Conservation (phyloP, 257 asterid species). For the Capsicum baccatum region DNA sequence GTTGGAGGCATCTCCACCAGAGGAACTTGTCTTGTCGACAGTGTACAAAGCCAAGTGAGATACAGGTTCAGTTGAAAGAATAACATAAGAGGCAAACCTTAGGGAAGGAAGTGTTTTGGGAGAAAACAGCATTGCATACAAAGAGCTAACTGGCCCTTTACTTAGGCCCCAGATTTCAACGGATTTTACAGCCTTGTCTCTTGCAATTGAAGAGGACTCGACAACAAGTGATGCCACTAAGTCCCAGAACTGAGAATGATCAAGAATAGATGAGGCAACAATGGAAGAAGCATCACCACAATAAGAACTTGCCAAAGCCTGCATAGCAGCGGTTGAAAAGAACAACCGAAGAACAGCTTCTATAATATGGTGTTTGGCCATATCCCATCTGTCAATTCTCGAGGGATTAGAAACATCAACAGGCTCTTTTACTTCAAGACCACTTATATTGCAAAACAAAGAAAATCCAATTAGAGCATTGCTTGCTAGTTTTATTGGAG, state of each 20-base stretch:
- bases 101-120: constrained; percentile 71
- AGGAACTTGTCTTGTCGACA: constrained; percentile 37
- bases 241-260: constrained; percentile 81
- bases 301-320: constrained; percentile 65
- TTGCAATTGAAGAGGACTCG: constrained; percentile 79
- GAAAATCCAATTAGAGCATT: constrained; percentile 86
- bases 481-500: constrained; percentile 67
- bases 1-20: constrained; percentile 49
- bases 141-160: constrained; percentile 83
- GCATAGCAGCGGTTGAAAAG: constrained; percentile 80
- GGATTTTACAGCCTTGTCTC: constrained; percentile 89
- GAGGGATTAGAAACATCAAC: constrained; percentile 49
- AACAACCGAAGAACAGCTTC: constrained; percentile 91
- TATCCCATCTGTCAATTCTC: constrained; percentile 74
- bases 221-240: constrained; percentile 74
- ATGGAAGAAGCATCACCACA: constrained; percentile 63
- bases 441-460: constrained; percentile 52
- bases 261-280: constrained; percentile 71
- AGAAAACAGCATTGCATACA: constrained; percentile 83
- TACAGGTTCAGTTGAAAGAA: constrained; percentile 79
- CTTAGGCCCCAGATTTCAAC: constrained; percentile 92
- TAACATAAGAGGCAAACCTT: constrained; percentile 82
- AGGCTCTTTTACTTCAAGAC: constrained; percentile 48
- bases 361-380: constrained; percentile 68
- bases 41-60: constrained; percentile 57